Evolutionary conservation across 2,329 filamentous ascomycete species (phyloP), one percentile per base, ranked within the genome.

Genomic region (Hymenoscyphus fraxineus): DNA sequence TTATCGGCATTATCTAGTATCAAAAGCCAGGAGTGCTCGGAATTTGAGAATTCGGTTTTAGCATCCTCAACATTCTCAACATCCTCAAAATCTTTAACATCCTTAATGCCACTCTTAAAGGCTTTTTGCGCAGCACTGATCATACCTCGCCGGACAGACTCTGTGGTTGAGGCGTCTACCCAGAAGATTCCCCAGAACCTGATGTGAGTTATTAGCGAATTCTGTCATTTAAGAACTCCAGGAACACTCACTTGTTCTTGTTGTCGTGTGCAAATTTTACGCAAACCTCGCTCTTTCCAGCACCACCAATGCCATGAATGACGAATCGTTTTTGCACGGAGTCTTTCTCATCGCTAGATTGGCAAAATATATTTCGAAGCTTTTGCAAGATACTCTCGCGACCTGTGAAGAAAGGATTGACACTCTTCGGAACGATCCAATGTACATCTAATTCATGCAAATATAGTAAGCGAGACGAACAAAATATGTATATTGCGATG

Each of bases 1-100:
- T 77, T 71, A 64, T 80, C 77, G 1, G 76, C 77, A 65, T 80
- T 80, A 67, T 80, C 77, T 22, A 80, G 73, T 5, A 80, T 69
- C 19, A 77, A 68, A n/a, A 77, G 69, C 75, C 74, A 77, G 12
- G 69, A 63, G 27, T 66, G 66, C 7, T 68, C 60, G 6, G 35
- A 39, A 6, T 65, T 62, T 31, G 54, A 57, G 27, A 60, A 15
- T 35, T 35, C 19, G 12, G 12, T 15, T 59, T 59, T 60, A 9
- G 59, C 41, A 3, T 13, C 4, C 39, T 54, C 41, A 16, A 58
- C 51, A 22, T 15, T 22, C 27, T n/a, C n/a, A n/a, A n/a, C n/a
- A n/a, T n/a, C n/a, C n/a, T n/a, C n/a, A n/a, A n/a, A n/a, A n/a
- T n/a, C n/a, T n/a, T n/a, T n/a, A n/a, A n/a, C n/a, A n/a, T n/a